Conservation (phyloP, 495 filamentous ascomycete species). For the Penicillium alfredii region DNA sequence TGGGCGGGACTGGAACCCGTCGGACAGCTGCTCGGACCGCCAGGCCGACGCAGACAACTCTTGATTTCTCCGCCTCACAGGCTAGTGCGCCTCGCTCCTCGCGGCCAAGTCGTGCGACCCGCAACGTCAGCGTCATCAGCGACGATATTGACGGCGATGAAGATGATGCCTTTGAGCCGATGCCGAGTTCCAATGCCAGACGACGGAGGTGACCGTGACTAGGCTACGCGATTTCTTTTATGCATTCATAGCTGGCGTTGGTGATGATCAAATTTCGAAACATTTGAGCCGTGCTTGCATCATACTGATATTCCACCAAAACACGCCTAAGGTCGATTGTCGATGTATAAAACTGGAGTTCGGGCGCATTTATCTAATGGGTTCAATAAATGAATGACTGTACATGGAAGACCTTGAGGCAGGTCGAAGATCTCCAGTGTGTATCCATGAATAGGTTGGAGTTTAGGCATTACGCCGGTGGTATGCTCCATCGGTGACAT, state of each 20-base stretch:
- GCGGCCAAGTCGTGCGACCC: slow-evolving; percentile 38
- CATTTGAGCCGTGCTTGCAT: slow-evolving; percentile 9
- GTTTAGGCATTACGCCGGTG: too few relatives aligned
- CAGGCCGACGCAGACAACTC: slow-evolving; percentile 55
- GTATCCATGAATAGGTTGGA: too few relatives aligned
- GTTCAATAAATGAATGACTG: too few relatives aligned
- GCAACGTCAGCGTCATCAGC: slow-evolving; percentile 33
- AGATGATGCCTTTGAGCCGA: slow-evolving; percentile 75
- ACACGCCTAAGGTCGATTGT: too few relatives aligned
- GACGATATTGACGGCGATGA: slow-evolving; percentile 67
- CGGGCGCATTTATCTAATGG: too few relatives aligned
- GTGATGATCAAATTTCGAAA: neutral
- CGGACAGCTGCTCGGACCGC: slow-evolving; percentile 21
- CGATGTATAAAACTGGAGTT: too few relatives aligned
- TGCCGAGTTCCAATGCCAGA: slow-evolving; percentile 20
- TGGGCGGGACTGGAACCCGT: slow-evolving; percentile 33
- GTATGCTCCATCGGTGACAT: too few relatives aligned
- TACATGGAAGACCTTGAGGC: too few relatives aligned
- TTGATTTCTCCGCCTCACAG: slow-evolving; percentile 63
- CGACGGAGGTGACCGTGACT: slow-evolving; percentile 15
- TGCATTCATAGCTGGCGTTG: neutral
- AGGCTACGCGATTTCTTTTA: too few relatives aligned
- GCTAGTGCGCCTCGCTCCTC: slow-evolving; percentile 37
- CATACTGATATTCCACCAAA: too few relatives aligned
- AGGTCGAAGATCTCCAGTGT: too few relatives aligned